These are phyloP conservation scores for Bacidia rubella DNA, from an alignment of 495 filamentous ascomycete genomes.

Conservation along the genomic window DNA sequence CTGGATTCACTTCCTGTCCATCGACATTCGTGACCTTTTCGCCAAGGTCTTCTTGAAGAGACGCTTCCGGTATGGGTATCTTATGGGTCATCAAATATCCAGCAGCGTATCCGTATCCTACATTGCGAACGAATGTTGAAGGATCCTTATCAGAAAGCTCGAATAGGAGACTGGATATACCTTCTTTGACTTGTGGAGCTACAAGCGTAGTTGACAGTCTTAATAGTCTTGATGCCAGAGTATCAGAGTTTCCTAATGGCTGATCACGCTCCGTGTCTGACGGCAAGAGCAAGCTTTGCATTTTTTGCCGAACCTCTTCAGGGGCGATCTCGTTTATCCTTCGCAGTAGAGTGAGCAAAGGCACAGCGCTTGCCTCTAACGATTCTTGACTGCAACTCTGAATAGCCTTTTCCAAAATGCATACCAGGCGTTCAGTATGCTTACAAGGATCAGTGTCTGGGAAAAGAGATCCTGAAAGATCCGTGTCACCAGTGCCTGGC, in stretches of 20 bases:
- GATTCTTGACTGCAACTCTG: conserved; percentile 44
- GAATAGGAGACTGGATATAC: conserved; percentile 71
- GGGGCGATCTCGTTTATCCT: conserved; percentile 63
- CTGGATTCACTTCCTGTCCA: conserved; percentile 55
- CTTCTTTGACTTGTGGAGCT: conserved; percentile 55
- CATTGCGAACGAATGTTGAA: conserved; percentile 58
- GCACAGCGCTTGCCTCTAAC: conserved; percentile 53
- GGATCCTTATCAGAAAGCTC: conserved; percentile 69
- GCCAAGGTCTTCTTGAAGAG: conserved; percentile 22
- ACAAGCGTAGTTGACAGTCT: conserved; percentile 61
- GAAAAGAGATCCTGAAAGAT: conserved; percentile 41
- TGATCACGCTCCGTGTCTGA: conserved; percentile 62
- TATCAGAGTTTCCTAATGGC: conserved; percentile 62
- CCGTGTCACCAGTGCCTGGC: conserved; percentile 27
- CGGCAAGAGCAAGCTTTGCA: conserved; percentile 60
- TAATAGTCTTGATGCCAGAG: conserved; percentile 64
- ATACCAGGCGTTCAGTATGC: conserved; percentile 56
- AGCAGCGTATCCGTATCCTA: conserved; percentile 85
- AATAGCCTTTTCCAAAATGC: conserved; percentile 57
- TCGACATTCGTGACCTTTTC: conserved; percentile 16
- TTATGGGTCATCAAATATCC: conserved; percentile 77
- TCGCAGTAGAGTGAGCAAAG: conserved; percentile 59
- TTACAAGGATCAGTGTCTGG: conserved; percentile 46
- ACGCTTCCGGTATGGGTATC: conserved; percentile 56
- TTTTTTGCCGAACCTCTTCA: conserved; percentile 40